phyloP scores from a whole-genome alignment of 441 rosid genomes.

The Jatropha multifida region DNA sequence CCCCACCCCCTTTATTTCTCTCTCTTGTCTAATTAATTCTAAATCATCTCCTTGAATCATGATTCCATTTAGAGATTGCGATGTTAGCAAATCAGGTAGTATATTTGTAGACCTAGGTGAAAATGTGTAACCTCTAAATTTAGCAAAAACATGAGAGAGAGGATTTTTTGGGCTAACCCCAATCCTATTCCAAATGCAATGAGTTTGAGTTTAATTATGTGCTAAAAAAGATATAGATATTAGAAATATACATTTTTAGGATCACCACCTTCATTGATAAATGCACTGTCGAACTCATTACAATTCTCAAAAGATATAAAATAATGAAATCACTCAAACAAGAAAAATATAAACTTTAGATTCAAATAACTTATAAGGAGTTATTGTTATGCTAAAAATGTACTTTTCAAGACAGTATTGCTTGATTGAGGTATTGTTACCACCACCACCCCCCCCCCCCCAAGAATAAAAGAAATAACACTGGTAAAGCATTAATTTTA shows the following conservation, averaged over 20 bases:
- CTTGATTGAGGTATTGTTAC: neutral
- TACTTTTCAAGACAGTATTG: neutral
- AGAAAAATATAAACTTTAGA: neutral
- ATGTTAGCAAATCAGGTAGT: no score
- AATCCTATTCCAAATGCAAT: neutral
- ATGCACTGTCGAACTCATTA: neutral
- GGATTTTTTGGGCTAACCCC: neutral
- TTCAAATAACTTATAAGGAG: neutral
- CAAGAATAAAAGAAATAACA: no score
- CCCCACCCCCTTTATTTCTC: no score
- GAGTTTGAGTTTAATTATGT: no score
- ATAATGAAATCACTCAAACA: neutral
- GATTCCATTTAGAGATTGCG: no score
- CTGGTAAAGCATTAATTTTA: neutral
- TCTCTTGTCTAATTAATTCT: no score
- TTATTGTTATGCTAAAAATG: neutral
- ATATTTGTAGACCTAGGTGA: neutral
- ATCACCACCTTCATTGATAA: neutral
- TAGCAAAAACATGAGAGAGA: neutral
- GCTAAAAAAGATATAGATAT: no score
- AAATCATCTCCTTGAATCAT: no score
- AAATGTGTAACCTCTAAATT: neutral
- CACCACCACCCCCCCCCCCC: no score
- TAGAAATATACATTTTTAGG: no score
- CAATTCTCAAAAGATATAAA: neutral